A percentile compares a stretch with the other conserved stretches of the same genome.
phyloP scores from a whole-genome alignment of 805 yeast genomes.

The Hanseniaspora lachancei region DNA sequence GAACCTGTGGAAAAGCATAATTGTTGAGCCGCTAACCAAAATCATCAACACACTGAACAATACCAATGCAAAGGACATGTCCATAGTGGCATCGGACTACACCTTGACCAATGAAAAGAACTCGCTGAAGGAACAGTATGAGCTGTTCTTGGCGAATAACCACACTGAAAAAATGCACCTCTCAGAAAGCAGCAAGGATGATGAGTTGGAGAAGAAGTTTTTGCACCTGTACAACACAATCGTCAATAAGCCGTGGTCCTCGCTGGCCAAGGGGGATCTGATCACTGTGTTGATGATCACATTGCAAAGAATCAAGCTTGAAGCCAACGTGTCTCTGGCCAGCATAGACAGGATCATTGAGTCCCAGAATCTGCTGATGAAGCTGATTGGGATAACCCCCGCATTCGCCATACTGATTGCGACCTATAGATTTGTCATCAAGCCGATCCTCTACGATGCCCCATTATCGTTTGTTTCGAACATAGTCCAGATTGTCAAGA shows the following conservation, averaged over 20 bases:
- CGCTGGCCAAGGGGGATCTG: conserved; percentile 52
- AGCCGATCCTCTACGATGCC: conserved; percentile 9
- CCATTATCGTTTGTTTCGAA: conserved; percentile 4
- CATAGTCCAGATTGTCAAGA: not conserved
- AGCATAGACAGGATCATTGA: conserved; percentile 84
- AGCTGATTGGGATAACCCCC: conserved; percentile 80
- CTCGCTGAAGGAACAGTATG: conserved; percentile 63
- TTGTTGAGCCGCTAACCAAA: conserved; percentile 5
- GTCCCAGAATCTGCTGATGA: conserved; percentile 90
- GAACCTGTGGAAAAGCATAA: conserved; percentile 5
- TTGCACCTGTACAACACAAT: conserved; percentile 72
- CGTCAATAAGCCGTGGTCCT: conserved; percentile 53
- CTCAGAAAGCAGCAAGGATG: conserved; percentile 23
- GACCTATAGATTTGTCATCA: conserved; percentile 24
- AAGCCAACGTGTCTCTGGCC: conserved; percentile 74
- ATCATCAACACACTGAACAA: conserved; percentile 1
- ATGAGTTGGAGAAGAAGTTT: conserved; percentile 47
- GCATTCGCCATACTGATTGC: conserved; percentile 47
- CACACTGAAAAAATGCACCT: conserved; percentile 13
- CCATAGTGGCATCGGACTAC: conserved; percentile 3
- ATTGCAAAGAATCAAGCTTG: conserved; percentile 92
- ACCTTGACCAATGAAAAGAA: conserved; percentile 68
- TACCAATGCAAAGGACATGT: conserved; percentile 3
- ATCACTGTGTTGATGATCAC: conserved; percentile 72
- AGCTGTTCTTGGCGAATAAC: conserved; percentile 33